Evolutionary conservation across 2,329 filamentous ascomycete genomes (phyloP), one percentile per base, ranked within the genome.

Genomic region (Rhinocladiella similis): DNA sequence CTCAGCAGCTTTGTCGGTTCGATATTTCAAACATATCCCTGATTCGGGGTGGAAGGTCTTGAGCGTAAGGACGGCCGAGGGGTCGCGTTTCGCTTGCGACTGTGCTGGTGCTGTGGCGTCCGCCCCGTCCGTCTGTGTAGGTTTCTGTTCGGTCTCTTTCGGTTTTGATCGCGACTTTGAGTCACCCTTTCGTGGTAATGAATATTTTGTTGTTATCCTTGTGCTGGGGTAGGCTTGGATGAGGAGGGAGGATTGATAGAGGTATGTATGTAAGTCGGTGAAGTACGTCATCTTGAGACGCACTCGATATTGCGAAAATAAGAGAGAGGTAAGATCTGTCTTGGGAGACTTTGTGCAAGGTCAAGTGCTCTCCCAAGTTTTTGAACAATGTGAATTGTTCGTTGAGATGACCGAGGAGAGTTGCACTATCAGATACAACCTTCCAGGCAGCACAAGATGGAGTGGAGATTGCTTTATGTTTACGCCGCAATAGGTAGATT

Each of bases 131-230:
- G 68, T 54, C 46, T 63, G 25, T 27, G 25, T 27, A 27, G 25
- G 25, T 7, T 27, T 7, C 25, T 27, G 25, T 27, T 65, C 41
- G 68, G 68, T 55, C 46, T 63, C 69, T 56, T 68, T 73, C 68
- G 41, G 43, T 53, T 51, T 63, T 56, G 61, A 70, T 68, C 61
- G 66, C 68, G 67, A 50, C 67, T 67, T 61, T 66, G 65, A 53
- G 66, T 69, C 67, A 39, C 69, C 45, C 56, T 70, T 65, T 69
- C 61, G 60, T 64, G 59, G 66, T 65, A 63, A 61, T 64, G 65
- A 87, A 84, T 97, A 99, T 80, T 89, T 91, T 62, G 92, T 96
- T 65, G 91, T 95, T 77, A 97, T 90, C 69, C 86, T 84, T 47
- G 93, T 92, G 33, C 83, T 84, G 3, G 94, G 94, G 47, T 90